A percentile compares a stretch with the other conserved stretches of the same genome.
Conservation (phyloP, 495 filamentous ascomycete genomes). For the Penicillium cosmopolitanum region DNA sequence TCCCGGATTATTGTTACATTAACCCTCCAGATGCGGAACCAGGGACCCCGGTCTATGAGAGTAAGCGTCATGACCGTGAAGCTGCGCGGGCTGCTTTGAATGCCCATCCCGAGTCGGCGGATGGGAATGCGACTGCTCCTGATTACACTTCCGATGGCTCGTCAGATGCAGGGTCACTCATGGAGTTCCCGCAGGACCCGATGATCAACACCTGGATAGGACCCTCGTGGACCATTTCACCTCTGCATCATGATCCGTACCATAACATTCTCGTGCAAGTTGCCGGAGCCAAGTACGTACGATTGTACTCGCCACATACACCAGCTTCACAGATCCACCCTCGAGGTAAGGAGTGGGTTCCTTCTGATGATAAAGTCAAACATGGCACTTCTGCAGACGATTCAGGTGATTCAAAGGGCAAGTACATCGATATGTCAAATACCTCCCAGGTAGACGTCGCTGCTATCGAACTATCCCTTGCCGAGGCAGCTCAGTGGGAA, state of each 20-base stretch:
- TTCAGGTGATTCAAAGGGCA: conserved; percentile 13
- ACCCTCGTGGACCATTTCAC: conserved; percentile 83
- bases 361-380: conserved; percentile 23
- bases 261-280: conserved; percentile 93
- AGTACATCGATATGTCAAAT: conserved; percentile 85
- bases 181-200: conserved; percentile 35
- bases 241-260: conserved; percentile 91
- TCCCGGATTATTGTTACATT: conserved; percentile 88
- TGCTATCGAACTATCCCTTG: conserved; percentile 47
- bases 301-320: conserved; percentile 76
- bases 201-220: conserved; percentile 92
- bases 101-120: background rate
- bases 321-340: conserved; percentile 63
- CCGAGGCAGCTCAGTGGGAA: conserved; percentile 54
- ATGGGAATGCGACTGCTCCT: background rate
- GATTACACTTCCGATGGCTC: conserved; percentile 4
- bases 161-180: conserved; percentile 13
- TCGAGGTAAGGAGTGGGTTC: conserved; percentile 64
- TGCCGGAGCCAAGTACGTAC: conserved; percentile 87
- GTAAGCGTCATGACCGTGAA: conserved; percentile 44
- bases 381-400: conserved; percentile 2
- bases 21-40: conserved; percentile 51
- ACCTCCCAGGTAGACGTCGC: conserved; percentile 79
- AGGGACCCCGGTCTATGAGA: conserved; percentile 52
- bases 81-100: conserved; percentile 12